These are phyloP conservation scores for Salix dunnii DNA, from an alignment of 345 rosid species.

Conservation along the genomic window DNA sequence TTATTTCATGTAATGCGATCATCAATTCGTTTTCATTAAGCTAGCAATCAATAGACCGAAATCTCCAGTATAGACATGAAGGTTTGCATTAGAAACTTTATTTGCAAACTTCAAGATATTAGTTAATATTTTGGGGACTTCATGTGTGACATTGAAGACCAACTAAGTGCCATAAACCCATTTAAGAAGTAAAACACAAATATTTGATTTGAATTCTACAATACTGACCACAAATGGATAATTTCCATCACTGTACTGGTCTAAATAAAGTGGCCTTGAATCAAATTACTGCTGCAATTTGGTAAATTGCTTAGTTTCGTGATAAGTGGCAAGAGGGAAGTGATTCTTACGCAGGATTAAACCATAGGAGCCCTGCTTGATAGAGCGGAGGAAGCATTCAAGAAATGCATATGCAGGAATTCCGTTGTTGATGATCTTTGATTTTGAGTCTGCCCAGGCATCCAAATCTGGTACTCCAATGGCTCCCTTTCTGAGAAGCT, in stretches of 20 bases:
- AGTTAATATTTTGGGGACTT: neutral
- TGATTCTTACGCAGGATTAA: constrained; percentile 11
- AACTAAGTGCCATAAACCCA: neutral
- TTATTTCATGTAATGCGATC: neutral
- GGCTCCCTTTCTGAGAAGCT: constrained; percentile 9
- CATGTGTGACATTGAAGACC: neutral
- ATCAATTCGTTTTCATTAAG: too few species aligned
- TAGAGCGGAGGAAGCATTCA: constrained; percentile 12
- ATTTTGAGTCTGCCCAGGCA: constrained; percentile 17
- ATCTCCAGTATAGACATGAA: neutral
- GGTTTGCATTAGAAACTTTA: neutral
- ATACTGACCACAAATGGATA: too few species aligned
- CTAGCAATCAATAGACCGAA: too few species aligned
- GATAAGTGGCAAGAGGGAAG: neutral
- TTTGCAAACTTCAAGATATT: neutral
- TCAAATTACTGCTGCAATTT: neutral
- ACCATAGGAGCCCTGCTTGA: constrained; percentile 8
- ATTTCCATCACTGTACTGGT: too few species aligned
- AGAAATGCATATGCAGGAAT: constrained; percentile 25
- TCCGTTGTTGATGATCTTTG: constrained; percentile 14
- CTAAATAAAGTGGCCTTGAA: neutral
- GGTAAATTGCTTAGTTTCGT: too few species aligned
- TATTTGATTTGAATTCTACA: neutral
- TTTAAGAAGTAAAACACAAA: neutral
- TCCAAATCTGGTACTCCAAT: constrained; percentile 10